Percentiles rank a stretch among this genome's conserved stretches.
Evolutionary conservation across 176 grass and related monocot genomes (phyloP).

Genomic region (Triticum dicoccoides): DNA sequence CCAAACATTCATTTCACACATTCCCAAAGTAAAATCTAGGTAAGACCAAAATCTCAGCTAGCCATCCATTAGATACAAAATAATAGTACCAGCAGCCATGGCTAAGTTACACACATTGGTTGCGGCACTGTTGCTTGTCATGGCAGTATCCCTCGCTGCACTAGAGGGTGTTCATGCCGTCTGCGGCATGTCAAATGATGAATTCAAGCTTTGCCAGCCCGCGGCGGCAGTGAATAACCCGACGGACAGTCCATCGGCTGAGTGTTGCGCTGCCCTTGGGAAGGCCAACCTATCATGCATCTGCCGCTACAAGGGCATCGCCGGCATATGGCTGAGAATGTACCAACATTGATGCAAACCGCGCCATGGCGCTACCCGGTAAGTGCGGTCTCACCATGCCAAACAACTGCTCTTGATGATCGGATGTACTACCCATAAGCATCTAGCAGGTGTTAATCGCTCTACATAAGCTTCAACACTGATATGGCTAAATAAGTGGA

Average conservation of each 20-base stretch:
- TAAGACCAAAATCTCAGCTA: neutral
- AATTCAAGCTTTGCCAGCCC: constrained; percentile 42
- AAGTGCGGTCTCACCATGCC: constrained; percentile 25
- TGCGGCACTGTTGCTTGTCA: neutral
- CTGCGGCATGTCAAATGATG: constrained; percentile 44
- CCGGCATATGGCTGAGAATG: constrained; percentile 40
- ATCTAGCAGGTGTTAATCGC: neutral
- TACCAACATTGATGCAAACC: constrained; percentile 57
- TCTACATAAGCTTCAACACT: neutral
- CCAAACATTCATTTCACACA: neutral
- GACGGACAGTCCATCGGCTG: constrained; percentile 17
- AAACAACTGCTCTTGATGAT: neutral
- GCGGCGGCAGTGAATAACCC: constrained; percentile 35
- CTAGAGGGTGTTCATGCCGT: constrained; percentile 20
- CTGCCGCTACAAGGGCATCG: constrained; percentile 53
- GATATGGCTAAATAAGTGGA: neutral
- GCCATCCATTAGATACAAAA: neutral
- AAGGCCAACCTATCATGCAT: constrained; percentile 52
- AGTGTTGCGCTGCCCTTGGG: constrained; percentile 49
- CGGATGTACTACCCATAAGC: neutral
- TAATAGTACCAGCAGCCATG: neutral
- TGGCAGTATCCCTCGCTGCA: neutral
- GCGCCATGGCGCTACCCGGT: constrained; percentile 50
- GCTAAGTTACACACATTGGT: neutral
- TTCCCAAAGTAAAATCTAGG: neutral